These are phyloP conservation scores for Leishmania aethiopica DNA, from an alignment of 208 protist species.

Conservation along the genomic window DNA sequence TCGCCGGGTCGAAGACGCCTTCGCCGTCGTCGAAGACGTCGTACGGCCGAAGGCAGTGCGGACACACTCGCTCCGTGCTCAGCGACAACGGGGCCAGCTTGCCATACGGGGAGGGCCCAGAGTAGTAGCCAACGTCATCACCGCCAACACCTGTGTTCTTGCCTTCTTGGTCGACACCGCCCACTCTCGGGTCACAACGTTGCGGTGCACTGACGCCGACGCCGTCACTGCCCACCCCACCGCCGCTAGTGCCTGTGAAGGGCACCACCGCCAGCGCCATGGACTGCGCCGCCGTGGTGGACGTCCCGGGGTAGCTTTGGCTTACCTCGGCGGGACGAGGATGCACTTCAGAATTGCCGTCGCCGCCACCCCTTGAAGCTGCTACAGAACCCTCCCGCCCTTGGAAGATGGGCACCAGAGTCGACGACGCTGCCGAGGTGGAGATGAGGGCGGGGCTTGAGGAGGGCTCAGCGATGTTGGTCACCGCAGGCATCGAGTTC, in stretches of 20 bases:
- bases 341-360: background rate
- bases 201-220: background rate
- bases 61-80: slow-evolving; percentile 37
- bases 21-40: slow-evolving; percentile 19
- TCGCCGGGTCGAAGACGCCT: slow-evolving; percentile 2
- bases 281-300: background rate
- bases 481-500: background rate
- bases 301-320: background rate
- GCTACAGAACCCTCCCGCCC: background rate
- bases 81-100: slow-evolving; percentile 27
- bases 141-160: background rate
- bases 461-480: background rate
- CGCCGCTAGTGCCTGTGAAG: slow-evolving; percentile 12
- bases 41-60: slow-evolving; percentile 39
- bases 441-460: background rate
- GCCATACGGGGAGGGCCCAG: slow-evolving; percentile 4
- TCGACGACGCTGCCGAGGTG: background rate
- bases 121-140: slow-evolving; percentile 1
- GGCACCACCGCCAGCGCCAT: slow-evolving; percentile 31
- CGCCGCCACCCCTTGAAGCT: background rate
- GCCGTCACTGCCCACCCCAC: background rate
- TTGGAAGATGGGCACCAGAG: background rate
- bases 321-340: background rate
- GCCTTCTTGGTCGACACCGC: background rate
- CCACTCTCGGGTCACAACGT: background rate